phyloP scores from a whole-genome alignment of 2,329 filamentous ascomycete genomes.

The Claviceps sp. region DNA sequence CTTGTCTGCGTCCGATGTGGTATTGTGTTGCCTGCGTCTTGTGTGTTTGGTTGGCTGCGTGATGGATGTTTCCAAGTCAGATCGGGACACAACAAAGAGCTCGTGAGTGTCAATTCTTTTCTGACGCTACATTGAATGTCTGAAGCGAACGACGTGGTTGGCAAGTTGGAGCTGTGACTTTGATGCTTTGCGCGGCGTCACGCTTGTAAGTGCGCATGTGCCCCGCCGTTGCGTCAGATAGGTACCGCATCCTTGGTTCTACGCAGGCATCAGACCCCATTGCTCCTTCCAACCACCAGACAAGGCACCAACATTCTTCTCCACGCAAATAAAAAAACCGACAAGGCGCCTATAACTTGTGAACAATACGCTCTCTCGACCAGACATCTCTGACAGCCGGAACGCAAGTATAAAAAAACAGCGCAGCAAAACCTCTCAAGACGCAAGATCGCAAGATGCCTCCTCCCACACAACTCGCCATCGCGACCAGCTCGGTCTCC shows the following conservation, averaged over 20 bases:
- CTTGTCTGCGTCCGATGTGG: not conserved
- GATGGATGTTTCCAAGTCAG: not conserved
- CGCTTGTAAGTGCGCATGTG: not conserved
- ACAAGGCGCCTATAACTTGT: too few relatives aligned
- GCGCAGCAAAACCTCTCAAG: not conserved
- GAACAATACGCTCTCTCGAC: too few relatives aligned
- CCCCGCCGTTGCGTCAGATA: not conserved
- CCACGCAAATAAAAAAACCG: not conserved
- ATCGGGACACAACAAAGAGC: not conserved
- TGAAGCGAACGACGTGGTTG: not conserved
- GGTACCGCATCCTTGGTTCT: too few relatives aligned
- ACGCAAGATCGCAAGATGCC: conserved; percentile 43
- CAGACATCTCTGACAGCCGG: too few relatives aligned
- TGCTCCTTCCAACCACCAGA: not conserved
- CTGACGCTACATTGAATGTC: not conserved
- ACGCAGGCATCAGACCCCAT: not conserved
- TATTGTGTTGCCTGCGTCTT: not conserved
- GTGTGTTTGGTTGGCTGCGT: not conserved
- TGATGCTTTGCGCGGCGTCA: not conserved
- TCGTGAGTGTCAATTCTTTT: too few relatives aligned
- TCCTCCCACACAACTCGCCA: conserved; percentile 60
- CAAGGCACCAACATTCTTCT: not conserved
- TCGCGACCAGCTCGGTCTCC: conserved; percentile 65
- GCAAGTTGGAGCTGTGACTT: not conserved
- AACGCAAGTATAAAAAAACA: not conserved